These are phyloP conservation scores for Aaosphaeria pasadenensis DNA, from an alignment of 2,329 filamentous ascomycete species.

Conservation along the genomic window DNA sequence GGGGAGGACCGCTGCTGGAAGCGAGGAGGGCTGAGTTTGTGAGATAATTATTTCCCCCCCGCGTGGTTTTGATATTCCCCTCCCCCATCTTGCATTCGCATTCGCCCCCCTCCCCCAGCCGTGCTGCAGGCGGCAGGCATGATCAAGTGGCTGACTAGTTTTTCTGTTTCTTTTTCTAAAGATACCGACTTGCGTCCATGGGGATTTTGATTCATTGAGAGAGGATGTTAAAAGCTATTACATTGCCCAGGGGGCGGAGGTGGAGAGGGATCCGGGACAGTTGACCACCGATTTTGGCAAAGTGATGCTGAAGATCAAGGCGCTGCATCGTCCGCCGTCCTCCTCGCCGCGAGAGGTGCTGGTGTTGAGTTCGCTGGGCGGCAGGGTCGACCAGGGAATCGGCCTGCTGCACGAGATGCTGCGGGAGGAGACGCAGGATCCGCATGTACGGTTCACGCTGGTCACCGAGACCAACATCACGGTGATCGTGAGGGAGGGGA, in stretches of 20 bases:
- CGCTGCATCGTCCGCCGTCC: conserved; percentile 33
- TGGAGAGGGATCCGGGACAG: conserved; percentile 75
- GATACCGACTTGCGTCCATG: conserved; percentile 66
- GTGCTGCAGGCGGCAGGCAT: too few relatives aligned
- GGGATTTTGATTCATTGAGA: conserved; percentile 83
- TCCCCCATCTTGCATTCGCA: too few relatives aligned
- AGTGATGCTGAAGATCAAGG: conserved; percentile 57
- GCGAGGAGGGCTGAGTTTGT: conserved; percentile 27
- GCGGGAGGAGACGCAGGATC: conserved; percentile 45
- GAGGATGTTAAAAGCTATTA: conserved; percentile 66
- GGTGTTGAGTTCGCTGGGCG: conserved; percentile 79
- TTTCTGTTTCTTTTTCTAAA: conserved; percentile 3
- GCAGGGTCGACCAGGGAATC: conserved; percentile 88
- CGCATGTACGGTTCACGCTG: conserved; percentile 62
- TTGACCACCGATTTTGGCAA: conserved; percentile 91
- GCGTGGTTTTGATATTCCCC: too few relatives aligned
- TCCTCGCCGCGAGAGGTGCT: conserved; percentile 59
- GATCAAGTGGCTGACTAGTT: too few relatives aligned
- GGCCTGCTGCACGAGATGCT: conserved; percentile 85
- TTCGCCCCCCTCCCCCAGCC: too few relatives aligned
- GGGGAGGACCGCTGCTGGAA: conserved; percentile 8
- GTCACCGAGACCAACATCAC: conserved; percentile 79
- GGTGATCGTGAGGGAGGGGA: conserved; percentile 70
- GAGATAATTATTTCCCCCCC: conserved; percentile 10
- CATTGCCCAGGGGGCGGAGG: conserved; percentile 53